Evolutionary conservation across 176 grass and related monocot genomes (phyloP).

Genomic region (Oryza australiensis): DNA sequence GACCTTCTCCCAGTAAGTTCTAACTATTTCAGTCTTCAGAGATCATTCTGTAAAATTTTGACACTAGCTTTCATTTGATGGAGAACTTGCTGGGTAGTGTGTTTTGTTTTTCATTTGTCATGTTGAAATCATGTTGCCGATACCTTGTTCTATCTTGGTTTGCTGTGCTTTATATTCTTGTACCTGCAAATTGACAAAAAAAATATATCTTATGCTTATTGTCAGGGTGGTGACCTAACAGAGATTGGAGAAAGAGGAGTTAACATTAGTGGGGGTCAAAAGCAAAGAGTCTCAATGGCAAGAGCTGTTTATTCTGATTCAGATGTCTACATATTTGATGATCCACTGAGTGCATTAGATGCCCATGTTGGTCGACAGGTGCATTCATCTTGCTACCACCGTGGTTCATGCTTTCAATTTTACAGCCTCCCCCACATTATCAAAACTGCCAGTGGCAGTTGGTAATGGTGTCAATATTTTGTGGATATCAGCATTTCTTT

Average conservation of each 20-base stretch:
- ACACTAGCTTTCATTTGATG: not conserved
- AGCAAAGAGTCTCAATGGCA: conserved; percentile 99
- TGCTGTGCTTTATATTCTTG: not conserved
- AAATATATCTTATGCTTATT: conserved; percentile 43
- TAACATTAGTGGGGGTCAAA: conserved; percentile 97
- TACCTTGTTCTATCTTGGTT: not conserved
- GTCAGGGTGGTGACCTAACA: conserved; percentile 90
- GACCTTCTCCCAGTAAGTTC: conserved; percentile 82
- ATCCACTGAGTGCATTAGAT: conserved; percentile 97
- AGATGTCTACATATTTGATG: conserved; percentile 99
- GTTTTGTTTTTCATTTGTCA: not conserved
- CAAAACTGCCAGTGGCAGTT: not conserved
- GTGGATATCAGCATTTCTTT: conserved; percentile 6
- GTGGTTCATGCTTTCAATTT: conserved; percentile 12
- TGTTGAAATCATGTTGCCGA: not conserved
- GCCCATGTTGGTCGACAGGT: conserved; percentile 99
- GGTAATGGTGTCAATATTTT: not conserved
- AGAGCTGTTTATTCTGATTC: conserved; percentile 98
- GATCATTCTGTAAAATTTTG: not conserved
- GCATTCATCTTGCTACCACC: conserved; percentile 31
- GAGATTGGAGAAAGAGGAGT: conserved; percentile 99
- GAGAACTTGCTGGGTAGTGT: conserved; percentile 1
- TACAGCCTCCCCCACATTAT: not conserved
- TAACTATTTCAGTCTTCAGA: conserved; percentile 11
- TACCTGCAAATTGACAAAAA: conserved; percentile 2